A percentile compares a stretch with the other conserved stretches of the same genome.
These are phyloP conservation scores for Closterium sp. DNA, from an alignment of 139 green algal species.

Conservation along the genomic window DNA sequence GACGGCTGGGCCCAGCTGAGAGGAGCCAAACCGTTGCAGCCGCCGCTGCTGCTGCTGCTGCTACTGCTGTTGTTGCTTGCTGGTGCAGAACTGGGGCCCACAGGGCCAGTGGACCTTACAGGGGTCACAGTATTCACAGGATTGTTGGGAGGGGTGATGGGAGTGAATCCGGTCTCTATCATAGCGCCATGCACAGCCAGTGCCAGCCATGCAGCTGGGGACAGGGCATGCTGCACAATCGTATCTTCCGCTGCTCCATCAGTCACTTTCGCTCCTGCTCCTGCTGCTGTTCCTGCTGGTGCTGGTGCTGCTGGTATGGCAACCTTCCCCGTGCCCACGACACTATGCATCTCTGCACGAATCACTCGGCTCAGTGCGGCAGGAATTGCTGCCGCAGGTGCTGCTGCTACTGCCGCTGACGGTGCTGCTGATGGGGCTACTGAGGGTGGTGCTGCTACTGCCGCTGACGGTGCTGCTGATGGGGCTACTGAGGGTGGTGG, in stretches of 20 bases:
- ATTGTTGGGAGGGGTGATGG: not conserved
- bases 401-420: too few species aligned
- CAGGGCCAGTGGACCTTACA: too few species aligned
- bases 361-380: not conserved
- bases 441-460: not conserved
- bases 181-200: not conserved
- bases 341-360: not conserved
- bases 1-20: not conserved
- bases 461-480: not conserved
- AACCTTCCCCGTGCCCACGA: too few species aligned
- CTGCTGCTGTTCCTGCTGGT: not conserved
- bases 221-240: not conserved
- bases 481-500: not conserved
- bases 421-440: too few species aligned
- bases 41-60: not conserved
- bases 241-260: not conserved
- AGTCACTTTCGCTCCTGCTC: not conserved
- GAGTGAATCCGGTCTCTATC: not conserved
- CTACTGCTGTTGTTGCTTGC: too few species aligned
- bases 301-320: too few species aligned
- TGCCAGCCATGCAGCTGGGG: not conserved
- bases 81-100: too few species aligned
- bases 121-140: too few species aligned
- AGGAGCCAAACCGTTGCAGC: not conserved
- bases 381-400: not conserved